Base-by-base conservation (phyloP, 2,329 filamentous ascomycete species). In the Alternaria burnsii region DNA sequence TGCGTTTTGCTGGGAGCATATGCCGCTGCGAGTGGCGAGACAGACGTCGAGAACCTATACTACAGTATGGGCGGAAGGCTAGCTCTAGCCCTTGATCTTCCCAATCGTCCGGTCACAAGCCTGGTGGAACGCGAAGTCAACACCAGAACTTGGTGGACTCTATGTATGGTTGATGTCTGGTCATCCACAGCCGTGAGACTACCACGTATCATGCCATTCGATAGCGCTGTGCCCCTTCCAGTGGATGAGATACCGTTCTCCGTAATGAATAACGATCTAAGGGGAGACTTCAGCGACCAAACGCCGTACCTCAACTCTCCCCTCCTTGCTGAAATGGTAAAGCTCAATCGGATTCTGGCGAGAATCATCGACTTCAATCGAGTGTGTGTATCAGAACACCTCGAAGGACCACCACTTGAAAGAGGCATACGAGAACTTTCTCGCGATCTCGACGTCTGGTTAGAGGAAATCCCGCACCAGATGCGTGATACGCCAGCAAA, bases 81-180 rank as follows among this genome's bases (percentile, higher is more conserved):
- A 58, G 69, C 66, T 24, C 50, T 71, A 30, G 62, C 59, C 10
- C 62, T 71, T 12, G 69, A 71, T 55, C 30, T 71, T 24, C 62
- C 67, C 6, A 71, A 66, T 57, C 62, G 59, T 3, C 67, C 65
- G 16, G 67, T 70, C 32, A 43, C 56, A 10, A 70, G 62, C 50
- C 55, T 67, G 12, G 46, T 71, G 12, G 69, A 71, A 41, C 67
- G 67, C 34, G 69, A 71, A 53, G 56, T 69, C 12, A 71, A 71
- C 20, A 70, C 70, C 42, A 65, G 69, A 61, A 67, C 62, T 32
- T 71, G 69, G 69, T 71, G 67, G 67, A 63, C 67, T 14, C 48
- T 71, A 14, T 69, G 66, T n/a, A 71, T 71, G 69, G 64, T 71
- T 4, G 69, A 71, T 44, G 69, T 71, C 14, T 71, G 69, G 69